Base-by-base conservation (phyloP, 192 early-diverging fungal genomes). In the Gigaspora rosea region DNA sequence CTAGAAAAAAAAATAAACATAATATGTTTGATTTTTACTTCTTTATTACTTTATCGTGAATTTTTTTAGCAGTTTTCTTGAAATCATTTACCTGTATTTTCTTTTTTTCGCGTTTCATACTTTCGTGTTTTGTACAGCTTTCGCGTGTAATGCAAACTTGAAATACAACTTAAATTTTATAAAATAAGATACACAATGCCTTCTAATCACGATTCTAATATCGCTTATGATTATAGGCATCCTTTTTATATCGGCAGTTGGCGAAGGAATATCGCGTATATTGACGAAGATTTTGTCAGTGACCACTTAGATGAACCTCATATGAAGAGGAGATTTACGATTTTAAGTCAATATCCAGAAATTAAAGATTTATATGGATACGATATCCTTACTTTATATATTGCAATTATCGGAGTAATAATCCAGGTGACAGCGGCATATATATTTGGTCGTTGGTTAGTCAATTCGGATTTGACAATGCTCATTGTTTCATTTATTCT, bases 301-400 rank as follows among this genome's bases (percentile, higher is more conserved):
- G 94, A 96, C 82, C 87, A 94, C 83, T 84, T 92, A 83, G 96
- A 98, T 82, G 96, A 98, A 84, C 96, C 96, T 46, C 96, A 98
- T 83, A 86, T 91, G 83, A 94, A 94, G 84, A 92, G 96, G 76
- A 94, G 94, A 85, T 82, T 91, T 57, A 91, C 91, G 76, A 98
- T 98, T 78, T 86, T 98, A 56, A 85, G 88, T 65, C 87, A 91
- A 79, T 89, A 98, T 78, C 96, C 95, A 16, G 93, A 97, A 77
- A 93, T 98, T 62, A 88, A 91, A 76, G 82, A 90, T 57, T 88
- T 98, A 48, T 95, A 94, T 63, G 94, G 95, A 66, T 87, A 90
- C 57, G 94, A 95, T 76, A 88, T 91, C 49, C 84, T 84, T 73
- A 97, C 96, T 2, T 85, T 92, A 74, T 90, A 90, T 76, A 86